Conservation (phyloP, 176 grass and related monocot species). For the Avena insularis region DNA sequence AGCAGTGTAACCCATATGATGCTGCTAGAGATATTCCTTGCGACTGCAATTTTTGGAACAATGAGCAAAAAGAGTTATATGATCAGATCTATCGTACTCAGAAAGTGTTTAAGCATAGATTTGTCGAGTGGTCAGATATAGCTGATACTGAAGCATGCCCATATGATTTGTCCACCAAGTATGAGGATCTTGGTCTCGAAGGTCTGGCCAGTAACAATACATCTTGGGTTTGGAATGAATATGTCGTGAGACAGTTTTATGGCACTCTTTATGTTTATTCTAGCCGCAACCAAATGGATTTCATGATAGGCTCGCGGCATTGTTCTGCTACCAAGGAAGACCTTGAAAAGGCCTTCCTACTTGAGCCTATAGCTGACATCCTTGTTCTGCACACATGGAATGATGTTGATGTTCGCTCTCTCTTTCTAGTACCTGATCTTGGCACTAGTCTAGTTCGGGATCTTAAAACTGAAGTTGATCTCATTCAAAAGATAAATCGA, state of each 20-base stretch:
- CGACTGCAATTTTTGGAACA: not conserved
- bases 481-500: conserved; percentile 17
- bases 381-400: not conserved
- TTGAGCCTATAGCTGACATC: not conserved
- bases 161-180: not conserved
- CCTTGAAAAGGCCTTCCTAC: conserved; percentile 7
- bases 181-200: conserved; percentile 10
- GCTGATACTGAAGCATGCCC: not conserved
- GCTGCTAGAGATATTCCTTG: not conserved
- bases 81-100: not conserved
- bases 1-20: conserved; percentile 4
- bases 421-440: conserved; percentile 1
- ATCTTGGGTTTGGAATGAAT: conserved; percentile 9
- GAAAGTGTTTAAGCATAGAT: conserved; percentile 8
- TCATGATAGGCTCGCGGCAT: not conserved
- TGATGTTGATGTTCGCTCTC: not conserved
- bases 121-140: conserved; percentile 8
- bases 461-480: conserved; percentile 18
- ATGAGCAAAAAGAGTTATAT: not conserved
- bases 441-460: not conserved
- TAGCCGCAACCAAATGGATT: not conserved
- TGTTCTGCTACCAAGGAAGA: conserved; percentile 16
- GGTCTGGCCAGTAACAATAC: not conserved
- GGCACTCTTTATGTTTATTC: not conserved
- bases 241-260: not conserved